Percentiles rank a stretch among this genome's conserved stretches.
These are phyloP conservation scores for Melampsora americana DNA, from an alignment of 1,284 basidiomycete genomes.

Conservation along the genomic window DNA sequence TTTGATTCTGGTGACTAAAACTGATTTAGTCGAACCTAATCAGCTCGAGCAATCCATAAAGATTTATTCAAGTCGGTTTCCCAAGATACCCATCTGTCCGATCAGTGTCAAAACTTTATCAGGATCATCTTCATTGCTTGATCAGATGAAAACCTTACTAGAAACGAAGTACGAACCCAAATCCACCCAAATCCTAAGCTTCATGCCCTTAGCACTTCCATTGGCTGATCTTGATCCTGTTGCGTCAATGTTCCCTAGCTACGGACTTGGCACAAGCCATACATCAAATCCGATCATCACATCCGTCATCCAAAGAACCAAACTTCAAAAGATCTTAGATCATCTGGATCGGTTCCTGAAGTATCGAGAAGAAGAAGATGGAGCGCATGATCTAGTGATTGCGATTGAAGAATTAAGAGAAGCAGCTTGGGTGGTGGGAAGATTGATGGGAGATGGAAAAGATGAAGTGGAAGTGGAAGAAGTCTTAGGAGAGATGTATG, in stretches of 20 bases:
- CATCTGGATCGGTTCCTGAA: conserved; percentile 16
- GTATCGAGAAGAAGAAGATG: conserved; percentile 1
- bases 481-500: conserved; percentile 37
- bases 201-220: neutral
- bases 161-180: neutral
- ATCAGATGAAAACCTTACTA: conserved; percentile 10
- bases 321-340: conserved; percentile 1
- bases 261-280: conserved; percentile 3
- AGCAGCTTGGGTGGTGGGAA: conserved; percentile 5
- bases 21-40: conserved; percentile 9
- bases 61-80: neutral
- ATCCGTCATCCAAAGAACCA: conserved; percentile 25
- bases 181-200: too few relatives aligned
- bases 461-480: conserved; percentile 29
- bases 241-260: neutral
- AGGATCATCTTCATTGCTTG: conserved; percentile 4
- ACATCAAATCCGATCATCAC: neutral
- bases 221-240: neutral
- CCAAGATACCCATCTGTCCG: conserved; percentile 7
- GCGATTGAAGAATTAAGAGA: conserved; percentile 34
- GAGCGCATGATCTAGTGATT: conserved; percentile 21
- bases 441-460: neutral
- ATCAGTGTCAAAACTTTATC: conserved; percentile 11
- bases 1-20: conserved; percentile 26
- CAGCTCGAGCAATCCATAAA: neutral